Base-by-base conservation (phyloP, 371 early-diverging fungal genomes). In the Entomophthora muscae region DNA sequence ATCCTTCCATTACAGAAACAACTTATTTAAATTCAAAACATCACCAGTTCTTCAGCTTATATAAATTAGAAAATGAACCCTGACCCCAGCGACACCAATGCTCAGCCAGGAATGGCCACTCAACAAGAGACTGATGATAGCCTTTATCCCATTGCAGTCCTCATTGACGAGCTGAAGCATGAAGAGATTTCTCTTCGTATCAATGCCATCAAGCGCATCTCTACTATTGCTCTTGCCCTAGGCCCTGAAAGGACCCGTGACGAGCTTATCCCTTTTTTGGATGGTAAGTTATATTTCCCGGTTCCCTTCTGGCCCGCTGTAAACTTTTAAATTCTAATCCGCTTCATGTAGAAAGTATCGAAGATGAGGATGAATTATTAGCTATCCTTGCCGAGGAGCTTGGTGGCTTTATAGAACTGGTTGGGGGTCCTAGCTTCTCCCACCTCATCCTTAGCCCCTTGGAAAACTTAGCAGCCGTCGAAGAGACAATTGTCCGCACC, bases 141-240 rank as follows among this genome's bases (percentile, higher is more conserved):
- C 53, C 71, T 76, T 23, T 89, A 85, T 70, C 89, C 91, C 52
- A 88, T 95, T 61, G 94, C 93, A 58, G 81, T 89, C 55, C 74
- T 93, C 65, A 87, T 95, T 72, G 98, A 98, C 78, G 96, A 96
- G 75, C 82, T 98, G 63, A 95, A 95, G 76, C 93, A 93, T 76
- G 98, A 98, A 71, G 96, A 94, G 75, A 84, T 93, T 51, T 77
- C 85, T 52, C 80, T 88, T 70, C 82, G 97, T 64, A 80, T 96
- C 61, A 91, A 91, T 66, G 93, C 97, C 64, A 89, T 95, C 68
- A 81, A 84, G 68, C 85, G 93, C 31, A 79, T 98, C 42, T 73
- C 83, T 57, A 85, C 92, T 63, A 94, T 98, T 67, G 95, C 96
- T 13, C 77, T 88, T 52, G 97, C 97, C 21, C 80, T 98, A 42